phyloP scores from a whole-genome alignment of 805 yeast species.

The Candida yuanshanica region DNA sequence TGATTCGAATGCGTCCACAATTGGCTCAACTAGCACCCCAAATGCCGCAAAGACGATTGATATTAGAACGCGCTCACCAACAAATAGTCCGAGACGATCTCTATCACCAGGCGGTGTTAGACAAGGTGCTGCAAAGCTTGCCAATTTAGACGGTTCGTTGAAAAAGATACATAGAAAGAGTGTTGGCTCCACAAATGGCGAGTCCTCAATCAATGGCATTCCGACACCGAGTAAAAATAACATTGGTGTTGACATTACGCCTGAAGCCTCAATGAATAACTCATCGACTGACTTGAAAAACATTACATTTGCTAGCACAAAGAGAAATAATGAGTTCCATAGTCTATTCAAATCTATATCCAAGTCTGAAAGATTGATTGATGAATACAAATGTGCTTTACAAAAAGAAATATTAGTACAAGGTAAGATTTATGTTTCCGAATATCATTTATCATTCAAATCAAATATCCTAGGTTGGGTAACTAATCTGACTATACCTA shows the following conservation, averaged over 20 bases:
- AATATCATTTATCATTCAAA: constrained; percentile 74
- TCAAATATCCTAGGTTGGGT: constrained; percentile 90
- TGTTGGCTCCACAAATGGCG: background rate
- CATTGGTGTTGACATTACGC: background rate
- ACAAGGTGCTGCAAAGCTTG: background rate
- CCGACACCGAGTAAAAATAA: background rate
- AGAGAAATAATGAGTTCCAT: constrained; percentile 75
- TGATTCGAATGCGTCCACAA: background rate
- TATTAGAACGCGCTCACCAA: background rate
- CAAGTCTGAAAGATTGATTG: constrained; percentile 62
- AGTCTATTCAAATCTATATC: constrained; percentile 64
- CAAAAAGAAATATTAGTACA: constrained; percentile 83
- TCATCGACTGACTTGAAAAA: constrained; percentile 13
- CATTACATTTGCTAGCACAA: constrained; percentile 42
- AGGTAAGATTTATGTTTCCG: constrained; percentile 80
- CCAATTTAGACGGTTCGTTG: background rate
- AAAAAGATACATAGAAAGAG: background rate
- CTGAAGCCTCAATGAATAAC: constrained; percentile 4
- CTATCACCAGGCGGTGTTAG: background rate
- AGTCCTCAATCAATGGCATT: background rate
- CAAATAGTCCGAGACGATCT: background rate
- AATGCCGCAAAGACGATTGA: no score
- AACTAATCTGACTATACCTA: constrained; percentile 69
- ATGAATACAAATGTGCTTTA: constrained; percentile 86
- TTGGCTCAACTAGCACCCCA: background rate